Percentiles rank a stretch among this genome's conserved stretches.
phyloP scores from a whole-genome alignment of 2,329 filamentous ascomycete species.

The Pezicula carpinea region DNA sequence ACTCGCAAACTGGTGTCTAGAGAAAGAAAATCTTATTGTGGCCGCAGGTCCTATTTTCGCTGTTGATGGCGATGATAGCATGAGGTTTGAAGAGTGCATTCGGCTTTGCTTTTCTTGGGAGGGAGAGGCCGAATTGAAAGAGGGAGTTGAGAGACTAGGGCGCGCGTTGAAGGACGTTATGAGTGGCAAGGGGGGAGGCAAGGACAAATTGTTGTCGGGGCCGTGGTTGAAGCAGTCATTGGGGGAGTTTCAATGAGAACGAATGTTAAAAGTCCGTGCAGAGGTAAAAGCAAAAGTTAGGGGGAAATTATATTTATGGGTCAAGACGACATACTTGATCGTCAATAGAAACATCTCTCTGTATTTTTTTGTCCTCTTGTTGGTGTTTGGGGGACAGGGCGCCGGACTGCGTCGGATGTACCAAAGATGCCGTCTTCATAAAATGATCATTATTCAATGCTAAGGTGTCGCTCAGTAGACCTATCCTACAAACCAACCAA shows the following conservation, averaged over 20 bases:
- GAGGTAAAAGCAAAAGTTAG: neutral
- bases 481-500: neutral
- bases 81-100: slow-evolving; percentile 54
- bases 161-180: slow-evolving; percentile 33
- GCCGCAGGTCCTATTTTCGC: slow-evolving; percentile 68
- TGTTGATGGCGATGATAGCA: slow-evolving; percentile 52
- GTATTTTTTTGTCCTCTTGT: too few relatives aligned
- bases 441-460: neutral
- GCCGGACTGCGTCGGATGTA: too few relatives aligned
- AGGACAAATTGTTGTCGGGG: slow-evolving; percentile 1
- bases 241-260: slow-evolving; percentile 16
- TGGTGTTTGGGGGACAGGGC: too few relatives aligned
- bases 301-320: too few relatives aligned
- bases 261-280: neutral
- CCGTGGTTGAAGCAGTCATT: slow-evolving; percentile 10
- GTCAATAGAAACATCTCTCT: too few relatives aligned
- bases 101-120: slow-evolving; percentile 72
- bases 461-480: neutral
- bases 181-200: slow-evolving; percentile 3
- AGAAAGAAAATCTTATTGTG: slow-evolving; percentile 62
- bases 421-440: neutral
- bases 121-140: slow-evolving; percentile 56
- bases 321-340: too few relatives aligned
- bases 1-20: slow-evolving; percentile 52
- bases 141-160: slow-evolving; percentile 63